Evolutionary conservation across 2,329 filamentous ascomycete species (phyloP).

Genomic region (Cladophialophora carrionii): DNA sequence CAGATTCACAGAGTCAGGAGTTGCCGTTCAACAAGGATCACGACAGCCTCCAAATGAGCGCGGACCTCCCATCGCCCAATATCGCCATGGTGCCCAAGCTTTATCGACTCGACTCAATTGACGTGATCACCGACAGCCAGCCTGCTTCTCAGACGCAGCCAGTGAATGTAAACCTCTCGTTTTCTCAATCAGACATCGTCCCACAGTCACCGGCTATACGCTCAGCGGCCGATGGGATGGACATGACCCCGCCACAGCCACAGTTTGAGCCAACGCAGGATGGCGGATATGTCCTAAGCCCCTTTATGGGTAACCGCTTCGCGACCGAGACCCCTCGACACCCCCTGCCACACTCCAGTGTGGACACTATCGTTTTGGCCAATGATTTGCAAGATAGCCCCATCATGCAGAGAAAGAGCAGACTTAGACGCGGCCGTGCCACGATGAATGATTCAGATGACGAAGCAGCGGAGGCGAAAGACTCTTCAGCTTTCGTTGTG

Average conservation of each 20-base stretch:
- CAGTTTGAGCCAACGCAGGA: slow-evolving; percentile 74
- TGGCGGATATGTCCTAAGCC: slow-evolving; percentile 71
- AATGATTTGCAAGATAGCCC: slow-evolving; percentile 64
- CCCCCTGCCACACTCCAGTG: slow-evolving; percentile 63
- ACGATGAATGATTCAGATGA: slow-evolving; percentile 50
- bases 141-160: slow-evolving; percentile 48
- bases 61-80: slow-evolving; percentile 56
- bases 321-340: slow-evolving; percentile 52
- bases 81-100: slow-evolving; percentile 60
- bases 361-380: slow-evolving; percentile 67
- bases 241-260: slow-evolving; percentile 43
- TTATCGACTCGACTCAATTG: slow-evolving; percentile 63
- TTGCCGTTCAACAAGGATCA: slow-evolving; percentile 46
- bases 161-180: slow-evolving; percentile 57
- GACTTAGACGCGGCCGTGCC: slow-evolving; percentile 51
- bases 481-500: slow-evolving; percentile 63
- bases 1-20: slow-evolving; percentile 52
- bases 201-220: slow-evolving; percentile 31
- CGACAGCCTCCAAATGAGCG: slow-evolving; percentile 57
- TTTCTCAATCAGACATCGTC: slow-evolving; percentile 62
- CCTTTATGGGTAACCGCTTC: slow-evolving; percentile 71
- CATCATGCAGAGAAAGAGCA: slow-evolving; percentile 62
- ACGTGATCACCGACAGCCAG: slow-evolving; percentile 63
- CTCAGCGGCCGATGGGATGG: slow-evolving; percentile 25
- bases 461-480: slow-evolving; percentile 45